Base-by-base conservation (phyloP, 1,284 basidiomycete species). In the Violaceomyces palustris region DNA sequence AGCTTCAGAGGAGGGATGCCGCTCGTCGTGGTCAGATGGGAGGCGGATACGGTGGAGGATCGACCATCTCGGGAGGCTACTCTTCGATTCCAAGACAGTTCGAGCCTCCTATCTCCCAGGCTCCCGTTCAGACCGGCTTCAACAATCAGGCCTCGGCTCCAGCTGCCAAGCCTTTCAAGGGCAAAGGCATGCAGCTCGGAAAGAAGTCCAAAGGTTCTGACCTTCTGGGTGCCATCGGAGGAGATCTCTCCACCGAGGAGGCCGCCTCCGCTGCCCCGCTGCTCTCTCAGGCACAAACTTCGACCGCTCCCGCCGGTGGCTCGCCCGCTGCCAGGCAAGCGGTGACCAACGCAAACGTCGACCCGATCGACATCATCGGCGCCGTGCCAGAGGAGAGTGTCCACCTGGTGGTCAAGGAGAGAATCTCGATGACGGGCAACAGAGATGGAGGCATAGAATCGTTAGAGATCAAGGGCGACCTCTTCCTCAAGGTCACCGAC, bases 151-250 rank as follows among this genome's bases (percentile, higher is more conserved):
- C 42, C 38, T 42, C 60, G 3, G 48, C 63, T 25, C 58, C 61
- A 6, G 45, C 50, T 11, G 52, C 72, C 78, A 64, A 84, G 81
- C 83, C 87, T 1, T 97, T 98, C 83, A 96, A 94, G 79, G 84
- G 86, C 40, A 83, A 85, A 25, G 92, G 93, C 24, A 97, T 98
- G 93, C 96, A 97, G 73, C 81, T 98, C n/a, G 92, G 92, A 27
- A 94, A 93, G 78, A 93, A 90, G 76, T 85, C 84, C 38, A 85
- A 85, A 66, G 85, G 87, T 60, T 83, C 86, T 17, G 90, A 93
- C 60, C 76, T 97, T 17, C 76, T 94, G 34, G 88, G 90, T 67
- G 84, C 87, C 2, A 79, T 96, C 12, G 89, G 88, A n/a, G 67
- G 69, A 22, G 64, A 64, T 28, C 45, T 56, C 18, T 48, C 49